Evolutionary conservation across 495 filamentous ascomycete species (phyloP).

Genomic region (Penicillium psychrofluorescens): DNA sequence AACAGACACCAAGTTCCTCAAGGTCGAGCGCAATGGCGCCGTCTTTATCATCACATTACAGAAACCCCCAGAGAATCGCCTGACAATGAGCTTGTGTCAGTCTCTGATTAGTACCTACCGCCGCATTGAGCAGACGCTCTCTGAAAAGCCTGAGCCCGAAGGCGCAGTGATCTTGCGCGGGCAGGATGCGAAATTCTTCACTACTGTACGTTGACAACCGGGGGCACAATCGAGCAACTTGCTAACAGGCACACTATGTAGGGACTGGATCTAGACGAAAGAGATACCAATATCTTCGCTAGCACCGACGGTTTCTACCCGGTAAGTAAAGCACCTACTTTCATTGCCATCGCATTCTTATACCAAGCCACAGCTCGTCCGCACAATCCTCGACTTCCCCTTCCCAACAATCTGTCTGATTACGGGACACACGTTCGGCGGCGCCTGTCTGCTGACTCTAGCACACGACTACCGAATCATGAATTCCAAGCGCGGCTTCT

Average conservation of each 20-base stretch:
- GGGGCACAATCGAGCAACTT: background rate
- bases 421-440: constrained; percentile 47
- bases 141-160: constrained; percentile 22
- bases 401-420: constrained; percentile 45
- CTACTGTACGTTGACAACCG: constrained; percentile 19
- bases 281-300: constrained; percentile 37
- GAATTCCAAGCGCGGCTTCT: constrained; percentile 42
- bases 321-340: constrained; percentile 2
- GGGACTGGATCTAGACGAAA: constrained; percentile 43
- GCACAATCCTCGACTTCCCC: constrained; percentile 43
- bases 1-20: too few species aligned
- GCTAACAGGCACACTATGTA: background rate
- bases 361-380: constrained; percentile 21
- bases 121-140: constrained; percentile 29
- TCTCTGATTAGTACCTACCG: constrained; percentile 41
- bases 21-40: constrained; percentile 9
- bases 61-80: constrained; percentile 42
- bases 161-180: constrained; percentile 41
- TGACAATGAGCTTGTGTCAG: constrained; percentile 38
- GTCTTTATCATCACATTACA: constrained; percentile 45
- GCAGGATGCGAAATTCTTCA: constrained; percentile 44
- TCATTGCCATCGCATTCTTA: background rate
- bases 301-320: constrained; percentile 47
- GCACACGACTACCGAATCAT: constrained; percentile 46
- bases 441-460: constrained; percentile 38